Percentiles rank a stretch among this genome's conserved stretches.
phyloP scores from a whole-genome alignment of 768 basidiomycete species.

The Kwoniella sp. region DNA sequence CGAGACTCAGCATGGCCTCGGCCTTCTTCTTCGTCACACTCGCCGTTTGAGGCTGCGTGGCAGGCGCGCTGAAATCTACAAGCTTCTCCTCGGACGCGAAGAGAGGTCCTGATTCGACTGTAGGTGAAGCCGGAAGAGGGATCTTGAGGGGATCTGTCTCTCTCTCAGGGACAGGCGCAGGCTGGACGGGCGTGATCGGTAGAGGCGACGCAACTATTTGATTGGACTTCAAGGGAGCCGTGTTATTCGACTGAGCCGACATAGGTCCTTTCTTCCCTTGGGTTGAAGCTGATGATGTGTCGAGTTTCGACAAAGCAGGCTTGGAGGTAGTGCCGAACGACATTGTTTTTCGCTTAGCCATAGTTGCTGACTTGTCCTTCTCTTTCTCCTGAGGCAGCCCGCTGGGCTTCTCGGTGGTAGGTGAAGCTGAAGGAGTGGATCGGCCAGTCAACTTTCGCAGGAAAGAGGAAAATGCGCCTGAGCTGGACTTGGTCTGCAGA shows the following conservation, averaged over 20 bases:
- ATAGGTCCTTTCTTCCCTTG: conserved; percentile 4
- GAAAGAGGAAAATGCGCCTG: conserved; percentile 26
- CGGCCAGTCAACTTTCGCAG: conserved; percentile 25
- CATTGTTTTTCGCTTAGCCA: conserved; percentile 16
- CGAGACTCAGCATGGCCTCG: conserved; percentile 34
- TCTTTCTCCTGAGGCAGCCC: not conserved
- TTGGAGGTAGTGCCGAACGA: conserved; percentile 2
- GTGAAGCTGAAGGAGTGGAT: conserved; percentile 8
- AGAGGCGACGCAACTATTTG: conserved; percentile 4
- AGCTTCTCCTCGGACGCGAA: not conserved
- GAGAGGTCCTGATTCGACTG: conserved; percentile 7
- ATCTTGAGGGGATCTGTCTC: conserved; percentile 32
- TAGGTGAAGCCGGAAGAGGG: conserved; percentile 43
- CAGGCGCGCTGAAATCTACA: not conserved
- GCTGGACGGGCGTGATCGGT: conserved; percentile 5
- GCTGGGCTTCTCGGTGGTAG: conserved; percentile 2
- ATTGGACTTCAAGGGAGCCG: not conserved
- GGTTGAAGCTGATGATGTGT: conserved; percentile 1
- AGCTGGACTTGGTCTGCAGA: conserved; percentile 9
- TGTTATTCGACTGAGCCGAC: conserved; percentile 4
- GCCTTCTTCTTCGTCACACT: conserved; percentile 15
- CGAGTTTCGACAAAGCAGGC: conserved; percentile 13
- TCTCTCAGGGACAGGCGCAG: not conserved
- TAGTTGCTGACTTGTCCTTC: conserved; percentile 14
- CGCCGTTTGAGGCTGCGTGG: not conserved